These are phyloP conservation scores for Microdochium bolleyi DNA, from an alignment of 2,329 filamentous ascomycete species.

Conservation along the genomic window DNA sequence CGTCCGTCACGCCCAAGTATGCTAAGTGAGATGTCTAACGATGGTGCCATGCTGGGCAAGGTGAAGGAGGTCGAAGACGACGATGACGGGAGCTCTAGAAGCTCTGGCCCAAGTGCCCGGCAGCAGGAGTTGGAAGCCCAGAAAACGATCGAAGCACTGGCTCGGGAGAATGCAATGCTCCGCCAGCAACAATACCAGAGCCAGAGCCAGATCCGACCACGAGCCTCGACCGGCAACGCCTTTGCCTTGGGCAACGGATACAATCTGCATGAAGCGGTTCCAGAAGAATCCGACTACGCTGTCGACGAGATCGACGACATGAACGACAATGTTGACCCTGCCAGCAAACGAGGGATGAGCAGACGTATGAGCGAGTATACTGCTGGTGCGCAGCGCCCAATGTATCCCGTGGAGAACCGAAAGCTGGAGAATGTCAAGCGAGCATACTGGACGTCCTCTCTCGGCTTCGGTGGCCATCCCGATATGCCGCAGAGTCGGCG, in stretches of 20 bases:
- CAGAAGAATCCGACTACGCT: constrained; percentile 63
- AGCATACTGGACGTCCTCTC: constrained; percentile 63
- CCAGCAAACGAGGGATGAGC: constrained; percentile 33
- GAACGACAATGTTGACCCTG: constrained; percentile 42
- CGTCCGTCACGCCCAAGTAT: constrained; percentile 73
- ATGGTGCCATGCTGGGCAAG: constrained; percentile 54
- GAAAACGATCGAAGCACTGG: constrained; percentile 55
- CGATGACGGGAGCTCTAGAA: constrained; percentile 44
- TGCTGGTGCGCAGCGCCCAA: constrained; percentile 34
- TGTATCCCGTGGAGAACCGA: constrained; percentile 48
- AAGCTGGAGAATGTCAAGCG: constrained; percentile 60
- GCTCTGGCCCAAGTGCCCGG: constrained; percentile 45
- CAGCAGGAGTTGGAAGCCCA: constrained; percentile 43
- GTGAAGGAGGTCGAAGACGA: constrained; percentile 64
- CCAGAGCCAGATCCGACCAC: constrained; percentile 44
- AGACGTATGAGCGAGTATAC: constrained; percentile 53
- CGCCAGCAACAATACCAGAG: constrained; percentile 47
- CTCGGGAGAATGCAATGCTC: constrained; percentile 55
- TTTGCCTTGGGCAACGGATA: constrained; percentile 50
- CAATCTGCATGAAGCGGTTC: constrained; percentile 49
- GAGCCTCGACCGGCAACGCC: constrained; percentile 46
- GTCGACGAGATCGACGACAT: constrained; percentile 63
- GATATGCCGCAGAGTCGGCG: constrained; percentile 67
- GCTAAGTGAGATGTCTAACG: constrained; percentile 63
- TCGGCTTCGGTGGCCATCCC: constrained; percentile 53